Evolutionary conservation across 768 basidiomycete genomes (phyloP).

Genomic region (Suillus alpinus): DNA sequence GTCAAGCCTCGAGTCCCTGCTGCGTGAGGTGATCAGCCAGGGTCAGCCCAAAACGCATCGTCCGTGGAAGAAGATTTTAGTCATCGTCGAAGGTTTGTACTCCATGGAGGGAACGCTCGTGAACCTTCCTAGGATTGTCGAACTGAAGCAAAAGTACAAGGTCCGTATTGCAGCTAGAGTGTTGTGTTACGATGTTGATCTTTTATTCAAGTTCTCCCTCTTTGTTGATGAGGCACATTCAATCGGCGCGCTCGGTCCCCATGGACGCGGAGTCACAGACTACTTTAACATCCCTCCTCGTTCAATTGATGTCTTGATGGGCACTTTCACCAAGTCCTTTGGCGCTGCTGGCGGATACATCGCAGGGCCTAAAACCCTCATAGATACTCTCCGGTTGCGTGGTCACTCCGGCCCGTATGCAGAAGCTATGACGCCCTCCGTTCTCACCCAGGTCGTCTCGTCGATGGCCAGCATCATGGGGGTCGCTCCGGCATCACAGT

Average conservation of each 20-base stretch:
- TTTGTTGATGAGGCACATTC: slow-evolving; percentile 98
- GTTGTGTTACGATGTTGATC: slow-evolving; percentile 26
- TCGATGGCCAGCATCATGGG: slow-evolving; percentile 99
- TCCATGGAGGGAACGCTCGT: slow-evolving; percentile 97
- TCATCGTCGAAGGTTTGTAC: slow-evolving; percentile 94
- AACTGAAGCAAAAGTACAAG: slow-evolving; percentile 94
- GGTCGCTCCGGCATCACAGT: slow-evolving; percentile 41
- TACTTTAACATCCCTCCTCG: slow-evolving; percentile 86
- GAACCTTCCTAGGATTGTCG: slow-evolving; percentile 77
- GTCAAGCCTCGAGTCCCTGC: slow-evolving; percentile 70
- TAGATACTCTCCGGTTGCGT: slow-evolving; percentile 77
- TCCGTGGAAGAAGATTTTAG: slow-evolving; percentile 98
- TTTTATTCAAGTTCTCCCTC: slow-evolving; percentile 81
- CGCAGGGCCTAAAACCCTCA: slow-evolving; percentile 74
- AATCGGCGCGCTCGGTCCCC: slow-evolving; percentile 90
- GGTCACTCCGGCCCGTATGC: slow-evolving; percentile 85
- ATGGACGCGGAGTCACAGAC: slow-evolving; percentile 92
- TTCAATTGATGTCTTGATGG: slow-evolving; percentile 92
- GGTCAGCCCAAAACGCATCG: slow-evolving; percentile 96
- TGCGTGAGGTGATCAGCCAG: slow-evolving; percentile 92
- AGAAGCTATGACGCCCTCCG: slow-evolving; percentile 87
- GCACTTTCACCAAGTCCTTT: slow-evolving; percentile 95
- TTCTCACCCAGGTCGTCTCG: slow-evolving; percentile 86
- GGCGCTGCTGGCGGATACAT: slow-evolving; percentile 96
- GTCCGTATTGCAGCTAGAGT: slow-evolving; percentile 40